Base-by-base conservation (phyloP, 2,329 filamentous ascomycete genomes). In the Neofusicoccum sp. region DNA sequence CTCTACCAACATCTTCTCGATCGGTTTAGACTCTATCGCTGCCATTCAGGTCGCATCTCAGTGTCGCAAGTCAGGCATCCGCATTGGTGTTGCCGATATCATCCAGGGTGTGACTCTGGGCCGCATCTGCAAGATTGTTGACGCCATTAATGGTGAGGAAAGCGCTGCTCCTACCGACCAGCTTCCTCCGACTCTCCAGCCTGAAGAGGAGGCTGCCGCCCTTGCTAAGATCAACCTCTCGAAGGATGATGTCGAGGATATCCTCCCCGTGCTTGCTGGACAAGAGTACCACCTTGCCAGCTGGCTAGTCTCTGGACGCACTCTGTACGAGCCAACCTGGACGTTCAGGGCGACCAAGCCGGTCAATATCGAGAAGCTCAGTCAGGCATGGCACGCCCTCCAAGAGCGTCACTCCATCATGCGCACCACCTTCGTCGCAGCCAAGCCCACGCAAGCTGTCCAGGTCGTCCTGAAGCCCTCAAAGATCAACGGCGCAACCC, bases 381-480 rank as follows among this genome's bases (percentile, higher is more conserved):
- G 67, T 41, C 39, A 66, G 14, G 70, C 75, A 8, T 77, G 75
- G 74, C 59, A 61, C 6, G 60, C 62, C 11, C 69, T 77, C 11
- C 68, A 72, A 28, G 66, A 74, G 61, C 66, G 71, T 39, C 71
- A 76, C 54, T 65, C 73, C 1, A 70, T 76, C 11, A 64, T 77
- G 48, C 70, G 76, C 8, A 77, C 75, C 0, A 67, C 74, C 0
- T 76, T 77, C 65, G 71, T 69, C 28, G 69, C 72, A 4, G 62
- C 67, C 6, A 70, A 69, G 3, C 37, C 68, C 5, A 67, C 67
- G 6, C 65, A 72, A 37, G 67, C 67, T 28, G 63, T 73, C 1
- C 74, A 77, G 52, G 66, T 77, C 7, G 68, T 76, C 8, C 62
- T 74, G 47, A 76, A 73, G 31, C 41, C 68, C 4, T 64, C 66